Conservation (phyloP, 495 filamentous ascomycete species). For the Hypoxylon lenormandii region DNA sequence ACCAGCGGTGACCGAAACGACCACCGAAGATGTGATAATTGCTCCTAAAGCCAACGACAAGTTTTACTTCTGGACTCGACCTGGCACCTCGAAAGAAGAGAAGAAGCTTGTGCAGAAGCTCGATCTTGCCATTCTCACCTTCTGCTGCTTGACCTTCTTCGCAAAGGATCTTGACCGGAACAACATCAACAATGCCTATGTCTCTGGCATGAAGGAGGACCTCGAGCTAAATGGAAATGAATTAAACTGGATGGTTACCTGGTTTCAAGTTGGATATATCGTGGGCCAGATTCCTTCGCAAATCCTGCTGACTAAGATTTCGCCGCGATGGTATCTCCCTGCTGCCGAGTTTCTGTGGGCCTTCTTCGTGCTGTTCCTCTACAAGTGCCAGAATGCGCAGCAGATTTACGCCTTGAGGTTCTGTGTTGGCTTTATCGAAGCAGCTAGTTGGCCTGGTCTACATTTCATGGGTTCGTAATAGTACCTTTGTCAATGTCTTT, state of each 20-base stretch:
- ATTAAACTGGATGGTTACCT: conserved; percentile 28
- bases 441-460: conserved; percentile 23
- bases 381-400: conserved; percentile 15
- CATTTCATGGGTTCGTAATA: conserved; percentile 20
- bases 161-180: conserved; percentile 53
- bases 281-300: conserved; percentile 36
- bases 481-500: too few relatives aligned
- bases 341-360: conserved; percentile 32
- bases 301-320: conserved; percentile 35
- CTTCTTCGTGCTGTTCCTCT: conserved; percentile 32
- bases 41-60: conserved; percentile 23
- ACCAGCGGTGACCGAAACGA: not conserved
- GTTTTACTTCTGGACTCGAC: conserved; percentile 35
- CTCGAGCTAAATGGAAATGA: conserved; percentile 52
- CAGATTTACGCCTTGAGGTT: conserved; percentile 15
- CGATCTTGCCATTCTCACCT: conserved; percentile 53
- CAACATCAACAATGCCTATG: conserved; percentile 53
- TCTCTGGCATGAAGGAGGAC: conserved; percentile 53
- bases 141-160: conserved; percentile 56
- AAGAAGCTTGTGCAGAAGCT: conserved; percentile 52
- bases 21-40: conserved; percentile 12
- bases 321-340: conserved; percentile 35
- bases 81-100: conserved; percentile 50
- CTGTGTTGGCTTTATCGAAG: conserved; percentile 30
- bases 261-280: conserved; percentile 29